These are phyloP conservation scores for Picea glauca DNA, from an alignment of 75 land plant species.

Conservation along the genomic window DNA sequence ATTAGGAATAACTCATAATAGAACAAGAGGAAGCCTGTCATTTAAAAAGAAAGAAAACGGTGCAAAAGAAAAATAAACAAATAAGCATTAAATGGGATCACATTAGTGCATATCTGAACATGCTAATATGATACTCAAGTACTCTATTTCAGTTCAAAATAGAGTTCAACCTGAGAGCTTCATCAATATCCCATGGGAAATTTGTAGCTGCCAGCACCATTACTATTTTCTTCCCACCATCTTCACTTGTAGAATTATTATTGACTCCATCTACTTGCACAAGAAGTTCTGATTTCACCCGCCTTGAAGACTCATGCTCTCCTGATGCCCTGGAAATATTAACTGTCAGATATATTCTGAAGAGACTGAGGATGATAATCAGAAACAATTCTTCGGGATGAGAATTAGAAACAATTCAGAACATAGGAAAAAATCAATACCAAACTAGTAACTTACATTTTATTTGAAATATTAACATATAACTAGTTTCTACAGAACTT, in stretches of 20 bases:
- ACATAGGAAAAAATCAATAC: neutral
- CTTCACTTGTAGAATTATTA: conserved; percentile 69
- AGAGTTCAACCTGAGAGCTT: conserved; percentile 78
- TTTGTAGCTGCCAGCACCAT: conserved; percentile 99
- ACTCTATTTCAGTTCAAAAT: conserved; percentile 8
- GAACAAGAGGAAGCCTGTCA: neutral
- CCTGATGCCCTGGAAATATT: conserved; percentile 77
- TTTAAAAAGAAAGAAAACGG: neutral
- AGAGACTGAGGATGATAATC: conserved; percentile 2
- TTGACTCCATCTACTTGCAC: conserved; percentile 99
- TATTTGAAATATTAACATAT: neutral
- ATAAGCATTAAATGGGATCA: neutral
- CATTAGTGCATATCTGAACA: neutral
- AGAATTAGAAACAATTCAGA: conserved; percentile 1
- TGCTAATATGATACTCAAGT: neutral
- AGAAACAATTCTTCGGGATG: neutral
- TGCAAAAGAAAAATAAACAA: neutral
- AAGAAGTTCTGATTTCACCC: conserved; percentile 96
- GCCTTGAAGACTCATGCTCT: conserved; percentile 96
- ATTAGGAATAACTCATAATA: neutral
- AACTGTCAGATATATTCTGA: neutral
- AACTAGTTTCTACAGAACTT: neutral
- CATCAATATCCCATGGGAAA: conserved; percentile 99
- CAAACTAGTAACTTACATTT: neutral
- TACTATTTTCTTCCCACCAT: conserved; percentile 87